Conservation (phyloP, 2,329 filamentous ascomycete genomes). For the Botryotinia globosa region DNA sequence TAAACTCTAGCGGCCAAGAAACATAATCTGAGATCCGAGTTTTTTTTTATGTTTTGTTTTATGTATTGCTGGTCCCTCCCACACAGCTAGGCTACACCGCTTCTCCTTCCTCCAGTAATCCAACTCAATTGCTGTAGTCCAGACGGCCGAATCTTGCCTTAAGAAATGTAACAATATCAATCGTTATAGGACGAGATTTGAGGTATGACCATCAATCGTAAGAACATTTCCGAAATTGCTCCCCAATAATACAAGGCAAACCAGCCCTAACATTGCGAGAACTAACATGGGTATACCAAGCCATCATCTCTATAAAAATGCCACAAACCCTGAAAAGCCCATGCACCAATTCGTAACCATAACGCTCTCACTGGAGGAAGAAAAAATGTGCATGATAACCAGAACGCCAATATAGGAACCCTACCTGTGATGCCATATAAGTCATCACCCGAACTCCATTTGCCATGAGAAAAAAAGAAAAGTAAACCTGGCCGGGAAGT, state of each 20-base stretch:
- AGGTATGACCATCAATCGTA: conserved; percentile 15
- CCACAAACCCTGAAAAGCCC: conserved; percentile 14
- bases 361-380: conserved; percentile 17
- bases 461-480: background rate
- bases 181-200: conserved; percentile 13
- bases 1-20: conserved; percentile 10
- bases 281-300: conserved; percentile 19
- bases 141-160: conserved; percentile 7
- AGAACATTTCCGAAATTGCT: conserved; percentile 18
- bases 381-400: conserved; percentile 9
- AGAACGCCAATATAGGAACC: conserved; percentile 13
- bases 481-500: background rate
- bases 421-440: conserved; percentile 7
- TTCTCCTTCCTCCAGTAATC: conserved; percentile 15
- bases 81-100: background rate
- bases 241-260: conserved; percentile 19
- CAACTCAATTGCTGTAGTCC: conserved; percentile 14
- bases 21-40: conserved; percentile 16
- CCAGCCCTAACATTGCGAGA: conserved; percentile 17
- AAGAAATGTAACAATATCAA: conserved; percentile 16
- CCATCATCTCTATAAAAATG: conserved; percentile 20
- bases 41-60: conserved; percentile 19
- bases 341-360: conserved; percentile 17
- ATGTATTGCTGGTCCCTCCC: conserved; percentile 6
- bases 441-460: conserved; percentile 18